These are phyloP conservation scores for Plasmopara muralis DNA, from an alignment of 352 stramenopile genomes.

Conservation along the genomic window DNA sequence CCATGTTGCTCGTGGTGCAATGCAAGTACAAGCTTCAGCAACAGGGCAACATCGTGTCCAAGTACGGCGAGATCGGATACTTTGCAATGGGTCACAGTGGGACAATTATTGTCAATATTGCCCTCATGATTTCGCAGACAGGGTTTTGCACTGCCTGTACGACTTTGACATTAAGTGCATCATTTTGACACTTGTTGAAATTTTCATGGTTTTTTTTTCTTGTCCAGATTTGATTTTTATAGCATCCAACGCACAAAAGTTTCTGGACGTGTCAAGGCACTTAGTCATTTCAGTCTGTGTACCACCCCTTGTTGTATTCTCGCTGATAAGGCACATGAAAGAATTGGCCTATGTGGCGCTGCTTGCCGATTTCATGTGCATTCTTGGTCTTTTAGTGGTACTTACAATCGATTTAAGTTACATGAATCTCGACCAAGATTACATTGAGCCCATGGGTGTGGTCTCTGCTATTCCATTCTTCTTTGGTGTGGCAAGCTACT, in stretches of 20 bases:
- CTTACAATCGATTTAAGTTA: slow-evolving; percentile 77
- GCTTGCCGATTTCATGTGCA: slow-evolving; percentile 85
- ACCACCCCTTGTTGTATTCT: slow-evolving; percentile 64
- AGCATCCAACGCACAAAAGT: slow-evolving; percentile 75
- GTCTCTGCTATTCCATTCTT: slow-evolving; percentile 77
- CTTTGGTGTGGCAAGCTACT: slow-evolving; percentile 86
- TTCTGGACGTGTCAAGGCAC: slow-evolving; percentile 49
- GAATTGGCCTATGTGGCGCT: slow-evolving; percentile 84
- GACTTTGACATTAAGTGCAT: slow-evolving; percentile 4
- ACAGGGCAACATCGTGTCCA: slow-evolving; percentile 39
- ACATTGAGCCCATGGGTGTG: slow-evolving; percentile 54
- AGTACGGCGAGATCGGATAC: slow-evolving; percentile 85
- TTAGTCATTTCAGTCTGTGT: slow-evolving; percentile 54
- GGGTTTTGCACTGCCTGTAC: slow-evolving; percentile 86
- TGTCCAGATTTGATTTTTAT: slow-evolving; percentile 88
- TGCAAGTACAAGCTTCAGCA: slow-evolving; percentile 76
- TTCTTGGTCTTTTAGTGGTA: slow-evolving; percentile 77
- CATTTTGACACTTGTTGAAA: neutral
- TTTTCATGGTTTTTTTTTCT: neutral
- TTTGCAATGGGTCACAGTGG: slow-evolving; percentile 65
- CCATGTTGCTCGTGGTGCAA: slow-evolving; percentile 69
- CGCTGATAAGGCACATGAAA: slow-evolving; percentile 84
- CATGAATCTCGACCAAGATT: slow-evolving; percentile 44
- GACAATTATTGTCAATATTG: slow-evolving; percentile 72
- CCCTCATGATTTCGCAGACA: slow-evolving; percentile 81